Percentiles rank a stretch among this genome's conserved stretches.
These are phyloP conservation scores for Solanum gracilifrons DNA, from an alignment of 257 asterid species.

Conservation along the genomic window DNA sequence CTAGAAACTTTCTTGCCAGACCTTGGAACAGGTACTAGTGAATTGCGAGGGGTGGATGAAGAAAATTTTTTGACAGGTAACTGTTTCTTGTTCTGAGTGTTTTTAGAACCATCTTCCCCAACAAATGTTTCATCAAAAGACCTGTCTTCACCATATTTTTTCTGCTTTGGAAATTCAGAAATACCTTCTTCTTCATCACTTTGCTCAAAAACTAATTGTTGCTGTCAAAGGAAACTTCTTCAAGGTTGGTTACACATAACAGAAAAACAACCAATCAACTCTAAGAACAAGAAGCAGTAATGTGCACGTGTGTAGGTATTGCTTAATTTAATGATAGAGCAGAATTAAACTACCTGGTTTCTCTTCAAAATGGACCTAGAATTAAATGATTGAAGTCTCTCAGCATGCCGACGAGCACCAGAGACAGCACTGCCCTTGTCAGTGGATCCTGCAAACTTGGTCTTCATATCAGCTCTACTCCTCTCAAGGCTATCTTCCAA, in stretches of 20 bases:
- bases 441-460: constrained; percentile 44
- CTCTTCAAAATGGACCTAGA: constrained; percentile 40
- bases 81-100: constrained; percentile 40
- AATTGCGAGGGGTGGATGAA: constrained; percentile 45
- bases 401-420: constrained; percentile 45
- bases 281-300: neutral
- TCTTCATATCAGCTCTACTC: constrained; percentile 72
- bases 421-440: constrained; percentile 31
- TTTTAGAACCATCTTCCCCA: constrained; percentile 30
- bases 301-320: neutral
- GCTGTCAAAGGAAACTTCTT: constrained; percentile 59
- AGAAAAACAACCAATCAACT: constrained; percentile 20
- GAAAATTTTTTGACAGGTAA: constrained; percentile 32
- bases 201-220: constrained; percentile 54
- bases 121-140: constrained; percentile 29
- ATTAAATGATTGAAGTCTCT: constrained; percentile 69
- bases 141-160: constrained; percentile 25
- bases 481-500: constrained; percentile 81
- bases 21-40: constrained; percentile 42
- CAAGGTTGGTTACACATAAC: constrained; percentile 30
- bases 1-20: constrained; percentile 42
- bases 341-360: constrained; percentile 58
- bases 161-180: constrained; percentile 34
- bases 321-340: neutral
- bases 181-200: constrained; percentile 46